Base-by-base conservation (phyloP, 345 rosid species). In the Ailanthus altissimus region DNA sequence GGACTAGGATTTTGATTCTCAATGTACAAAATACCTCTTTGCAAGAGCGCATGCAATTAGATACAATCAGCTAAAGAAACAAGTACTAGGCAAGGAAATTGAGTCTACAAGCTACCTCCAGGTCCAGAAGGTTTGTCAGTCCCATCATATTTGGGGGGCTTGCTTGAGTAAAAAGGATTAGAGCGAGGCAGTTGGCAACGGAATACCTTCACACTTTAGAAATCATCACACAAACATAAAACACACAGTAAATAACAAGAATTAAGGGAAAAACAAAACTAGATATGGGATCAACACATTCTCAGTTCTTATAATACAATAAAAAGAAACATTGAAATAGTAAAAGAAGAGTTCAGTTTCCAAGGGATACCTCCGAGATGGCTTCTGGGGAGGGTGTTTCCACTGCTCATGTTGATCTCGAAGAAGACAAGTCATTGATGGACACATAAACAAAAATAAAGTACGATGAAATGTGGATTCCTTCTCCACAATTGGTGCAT, bases 381-480 rank as follows among this genome's bases (percentile, higher is more conserved):
- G 81, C 57, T 77, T 85, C 73, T 88, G 89, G 0, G 90, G 92
- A 0, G 46, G 70, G 57, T 86, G 90, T 84, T 89, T 95, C 94
- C 97, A 92, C 82, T 95, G 99, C 71, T 89, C 98, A 77, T 93
- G 96, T 80, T 95, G 99, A 85, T 92, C 97, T 73, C 90, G 93
- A 62, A 84, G 89, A 18, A 95, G 94, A 88, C 98, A 95, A 47
- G 90, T 69, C 99, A 95, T 92, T 13, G 93, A 88, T 4, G 87
- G 77, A 82, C 99, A 95, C 88, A 93, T 87, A 85, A 95, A 93
- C 69, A 95, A 86, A 75, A 88, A 93, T 47, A 91, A 62, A 5
- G 91, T 86, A 69, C 99, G 87, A 83, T 93, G 99, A 81, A 92
- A 95, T 38, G 98, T 36, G 8, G 93, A 89, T 69, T 91, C 93